phyloP scores from a whole-genome alignment of 192 early-diverging fungal species.

The Linnemannia hyalina region DNA sequence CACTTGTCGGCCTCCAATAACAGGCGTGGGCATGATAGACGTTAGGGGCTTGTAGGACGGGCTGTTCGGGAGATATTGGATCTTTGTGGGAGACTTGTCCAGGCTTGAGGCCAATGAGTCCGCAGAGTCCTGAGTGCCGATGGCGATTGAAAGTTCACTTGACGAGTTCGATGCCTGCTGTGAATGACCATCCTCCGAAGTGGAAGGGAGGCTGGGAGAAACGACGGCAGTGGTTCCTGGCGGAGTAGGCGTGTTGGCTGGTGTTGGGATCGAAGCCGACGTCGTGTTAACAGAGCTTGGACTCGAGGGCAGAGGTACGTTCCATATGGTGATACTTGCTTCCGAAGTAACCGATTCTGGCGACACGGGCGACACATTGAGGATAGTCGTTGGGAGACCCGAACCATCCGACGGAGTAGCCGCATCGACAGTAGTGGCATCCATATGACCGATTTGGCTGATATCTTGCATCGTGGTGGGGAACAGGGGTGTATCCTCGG shows the following conservation, averaged over 20 bases:
- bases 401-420: not conserved
- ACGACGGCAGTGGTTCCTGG: not conserved
- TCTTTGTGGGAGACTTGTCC: not conserved
- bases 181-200: not conserved
- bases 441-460: not conserved
- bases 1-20: constrained; percentile 10
- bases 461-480: not conserved
- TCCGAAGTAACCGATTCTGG: constrained; percentile 17
- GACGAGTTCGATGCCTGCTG: not conserved
- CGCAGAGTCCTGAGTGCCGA: not conserved
- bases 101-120: not conserved
- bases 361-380: constrained; percentile 1
- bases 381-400: not conserved
- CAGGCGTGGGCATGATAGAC: constrained; percentile 7
- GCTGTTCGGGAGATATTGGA: constrained; percentile 17
- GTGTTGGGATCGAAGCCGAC: constrained; percentile 26
- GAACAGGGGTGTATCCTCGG: constrained; percentile 7
- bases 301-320: constrained; percentile 1
- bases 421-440: not conserved
- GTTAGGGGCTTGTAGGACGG: constrained; percentile 25
- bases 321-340: constrained; percentile 17
- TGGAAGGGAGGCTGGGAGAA: not conserved
- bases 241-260: constrained; percentile 37
- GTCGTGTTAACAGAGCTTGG: constrained; percentile 13
- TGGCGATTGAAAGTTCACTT: not conserved